phyloP scores from a whole-genome alignment of 805 yeast species.

The Yamadazyma ubonensis region DNA sequence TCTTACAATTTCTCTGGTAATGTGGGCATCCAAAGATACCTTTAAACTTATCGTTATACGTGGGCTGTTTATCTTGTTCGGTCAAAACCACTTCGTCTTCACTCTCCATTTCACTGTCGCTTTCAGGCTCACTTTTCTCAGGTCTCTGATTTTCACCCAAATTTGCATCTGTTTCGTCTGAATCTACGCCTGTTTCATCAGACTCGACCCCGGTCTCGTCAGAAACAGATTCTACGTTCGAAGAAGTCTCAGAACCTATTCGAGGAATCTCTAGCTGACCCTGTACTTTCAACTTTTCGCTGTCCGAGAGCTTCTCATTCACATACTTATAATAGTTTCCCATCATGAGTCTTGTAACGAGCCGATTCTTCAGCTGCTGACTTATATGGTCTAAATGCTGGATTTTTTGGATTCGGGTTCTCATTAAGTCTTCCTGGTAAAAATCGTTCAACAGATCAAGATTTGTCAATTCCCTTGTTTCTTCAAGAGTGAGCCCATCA shows the following conservation, averaged over 20 bases:
- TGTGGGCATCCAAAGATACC: conserved; percentile 72
- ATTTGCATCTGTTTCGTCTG: background rate
- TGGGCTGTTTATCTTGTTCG: conserved; percentile 46
- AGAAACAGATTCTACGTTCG: background rate
- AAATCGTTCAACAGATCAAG: conserved; percentile 37
- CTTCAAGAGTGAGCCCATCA: conserved; percentile 37
- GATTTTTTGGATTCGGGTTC: conserved; percentile 50
- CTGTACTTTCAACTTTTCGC: background rate
- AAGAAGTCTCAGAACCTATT: background rate
- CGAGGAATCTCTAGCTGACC: conserved; percentile 6
- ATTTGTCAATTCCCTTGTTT: conserved; percentile 35
- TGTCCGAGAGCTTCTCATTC: conserved; percentile 27
- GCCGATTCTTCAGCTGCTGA: conserved; percentile 45
- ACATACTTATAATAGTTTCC: conserved; percentile 57
- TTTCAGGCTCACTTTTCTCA: too few relatives aligned
- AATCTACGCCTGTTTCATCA: background rate
- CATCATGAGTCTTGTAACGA: conserved; percentile 68
- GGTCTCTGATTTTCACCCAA: background rate
- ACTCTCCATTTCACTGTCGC: background rate
- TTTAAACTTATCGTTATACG: conserved; percentile 45
- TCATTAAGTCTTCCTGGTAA: conserved; percentile 37
- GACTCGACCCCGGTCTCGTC: conserved; percentile 10
- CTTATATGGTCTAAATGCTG: conserved; percentile 35
- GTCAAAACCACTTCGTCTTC: conserved; percentile 45
- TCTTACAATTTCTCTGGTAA: conserved; percentile 78